Conservation (phyloP, 805 yeast species). For the Kodamaea jinghongensis region DNA sequence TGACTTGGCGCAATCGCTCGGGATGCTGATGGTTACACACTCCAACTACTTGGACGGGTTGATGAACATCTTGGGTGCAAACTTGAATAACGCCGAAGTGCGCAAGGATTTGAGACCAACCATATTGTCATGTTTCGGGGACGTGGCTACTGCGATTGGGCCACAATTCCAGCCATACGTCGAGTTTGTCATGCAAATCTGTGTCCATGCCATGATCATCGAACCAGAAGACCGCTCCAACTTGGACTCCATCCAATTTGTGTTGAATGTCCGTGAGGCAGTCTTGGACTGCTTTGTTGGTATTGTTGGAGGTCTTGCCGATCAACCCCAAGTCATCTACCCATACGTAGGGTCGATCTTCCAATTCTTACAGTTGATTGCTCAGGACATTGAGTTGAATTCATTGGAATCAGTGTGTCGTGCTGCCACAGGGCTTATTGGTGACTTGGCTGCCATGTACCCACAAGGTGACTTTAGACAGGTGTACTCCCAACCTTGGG, state of each 20-base stretch:
- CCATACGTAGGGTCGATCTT: slow-evolving; percentile 71
- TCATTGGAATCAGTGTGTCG: slow-evolving; percentile 71
- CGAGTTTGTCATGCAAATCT: slow-evolving; percentile 74
- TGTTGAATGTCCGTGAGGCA: slow-evolving; percentile 70
- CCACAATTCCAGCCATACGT: slow-evolving; percentile 71
- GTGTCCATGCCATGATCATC: slow-evolving; percentile 60
- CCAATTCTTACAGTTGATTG: slow-evolving; percentile 59
- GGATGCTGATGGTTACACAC: slow-evolving; percentile 50
- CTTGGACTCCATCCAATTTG: slow-evolving; percentile 74
- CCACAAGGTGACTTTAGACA: slow-evolving; percentile 72
- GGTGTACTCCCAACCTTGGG: slow-evolving; percentile 72
- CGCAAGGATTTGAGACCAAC: slow-evolving; percentile 83
- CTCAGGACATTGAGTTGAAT: slow-evolving; percentile 57
- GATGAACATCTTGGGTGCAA: slow-evolving; percentile 78
- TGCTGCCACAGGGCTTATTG: slow-evolving; percentile 84
- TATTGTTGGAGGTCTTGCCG: slow-evolving; percentile 84
- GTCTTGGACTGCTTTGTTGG: slow-evolving; percentile 97
- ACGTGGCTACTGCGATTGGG: slow-evolving; percentile 88
- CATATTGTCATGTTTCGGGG: slow-evolving; percentile 91
- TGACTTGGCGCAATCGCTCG: slow-evolving; percentile 88
- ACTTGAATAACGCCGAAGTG: slow-evolving; percentile 62
- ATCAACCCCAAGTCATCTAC: slow-evolving; percentile 58
- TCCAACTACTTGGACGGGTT: slow-evolving; percentile 70
- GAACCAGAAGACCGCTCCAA: slow-evolving; percentile 61
- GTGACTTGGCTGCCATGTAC: slow-evolving; percentile 88